A percentile compares a stretch with the other conserved stretches of the same genome.
phyloP scores from a whole-genome alignment of 1,284 basidiomycete genomes.

The Ceratobasidium sp. region DNA sequence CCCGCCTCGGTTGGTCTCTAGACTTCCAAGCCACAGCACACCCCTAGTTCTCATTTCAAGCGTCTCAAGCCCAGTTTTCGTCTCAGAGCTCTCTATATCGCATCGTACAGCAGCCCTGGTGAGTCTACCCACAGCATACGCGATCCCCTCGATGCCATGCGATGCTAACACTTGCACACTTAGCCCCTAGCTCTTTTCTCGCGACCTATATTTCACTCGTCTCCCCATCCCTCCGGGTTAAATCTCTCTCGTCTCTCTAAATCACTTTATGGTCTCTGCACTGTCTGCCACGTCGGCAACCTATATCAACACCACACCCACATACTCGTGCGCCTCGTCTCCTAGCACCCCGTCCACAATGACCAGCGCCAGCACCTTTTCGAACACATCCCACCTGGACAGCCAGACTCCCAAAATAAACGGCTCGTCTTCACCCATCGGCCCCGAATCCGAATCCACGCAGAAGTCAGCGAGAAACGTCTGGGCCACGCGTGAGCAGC shows the following conservation, averaged over 20 bases:
- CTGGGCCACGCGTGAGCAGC: conserved; percentile 12
- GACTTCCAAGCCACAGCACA: background rate
- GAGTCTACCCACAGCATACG: background rate
- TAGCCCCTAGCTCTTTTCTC: background rate
- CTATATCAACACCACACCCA: conserved; percentile 17
- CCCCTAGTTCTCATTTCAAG: background rate
- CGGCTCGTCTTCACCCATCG: conserved; percentile 1
- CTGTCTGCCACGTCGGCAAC: conserved; percentile 37
- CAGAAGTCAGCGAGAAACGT: background rate
- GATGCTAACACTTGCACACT: background rate
- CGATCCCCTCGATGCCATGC: background rate
- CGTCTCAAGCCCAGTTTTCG: background rate
- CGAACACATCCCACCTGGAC: conserved; percentile 15
- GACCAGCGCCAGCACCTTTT: conserved; percentile 34
- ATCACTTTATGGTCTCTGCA: conserved; percentile 33
- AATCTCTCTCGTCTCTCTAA: conserved; percentile 1
- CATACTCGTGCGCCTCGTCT: conserved; percentile 25
- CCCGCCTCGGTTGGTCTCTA: conserved; percentile 7
- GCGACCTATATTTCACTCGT: background rate
- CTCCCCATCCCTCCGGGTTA: background rate
- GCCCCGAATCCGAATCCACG: background rate
- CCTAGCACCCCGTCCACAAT: conserved; percentile 41
- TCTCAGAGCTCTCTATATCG: background rate
- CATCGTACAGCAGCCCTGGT: background rate
- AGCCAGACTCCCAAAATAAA: conserved; percentile 29